Percentiles rank a stretch among this genome's conserved stretches.
Evolutionary conservation across 352 stramenopile genomes (phyloP).

Genomic region (Pythium insidiosum): DNA sequence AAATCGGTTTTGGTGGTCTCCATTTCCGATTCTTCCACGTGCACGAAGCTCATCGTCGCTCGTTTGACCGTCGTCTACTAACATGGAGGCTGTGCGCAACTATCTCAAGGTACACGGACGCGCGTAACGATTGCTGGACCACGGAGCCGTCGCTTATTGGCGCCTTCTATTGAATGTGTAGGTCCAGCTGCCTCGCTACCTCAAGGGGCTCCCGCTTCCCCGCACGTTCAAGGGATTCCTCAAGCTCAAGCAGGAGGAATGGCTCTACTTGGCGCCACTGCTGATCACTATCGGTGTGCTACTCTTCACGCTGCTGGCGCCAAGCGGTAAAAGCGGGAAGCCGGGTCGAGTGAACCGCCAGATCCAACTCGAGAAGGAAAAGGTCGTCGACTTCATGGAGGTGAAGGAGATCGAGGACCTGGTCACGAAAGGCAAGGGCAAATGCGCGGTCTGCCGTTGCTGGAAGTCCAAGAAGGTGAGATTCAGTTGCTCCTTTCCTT

Average conservation of each 20-base stretch:
- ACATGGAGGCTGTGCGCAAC: constrained; percentile 75
- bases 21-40: too few species aligned
- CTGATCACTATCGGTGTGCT: constrained; percentile 69
- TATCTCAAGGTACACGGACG: constrained; percentile 53
- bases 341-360: constrained; percentile 59
- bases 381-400: constrained; percentile 63
- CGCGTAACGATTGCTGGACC: too few species aligned
- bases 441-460: constrained; percentile 77
- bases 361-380: constrained; percentile 72
- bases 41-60: too few species aligned
- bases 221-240: constrained; percentile 76
- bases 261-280: constrained; percentile 77
- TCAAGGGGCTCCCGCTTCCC: constrained; percentile 73
- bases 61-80: not conserved
- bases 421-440: constrained; percentile 62
- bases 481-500: not conserved
- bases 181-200: constrained; percentile 70
- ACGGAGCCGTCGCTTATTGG: too few species aligned
- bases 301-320: constrained; percentile 56
- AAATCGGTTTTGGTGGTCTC: constrained; percentile 19
- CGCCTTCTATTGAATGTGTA: constrained; percentile 7
- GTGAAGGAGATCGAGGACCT: constrained; percentile 76
- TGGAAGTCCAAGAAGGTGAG: constrained; percentile 83
- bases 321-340: constrained; percentile 36
- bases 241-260: constrained; percentile 83